Evolutionary conservation across 345 rosid genomes (phyloP).

Genomic region (Trapa incisa): DNA sequence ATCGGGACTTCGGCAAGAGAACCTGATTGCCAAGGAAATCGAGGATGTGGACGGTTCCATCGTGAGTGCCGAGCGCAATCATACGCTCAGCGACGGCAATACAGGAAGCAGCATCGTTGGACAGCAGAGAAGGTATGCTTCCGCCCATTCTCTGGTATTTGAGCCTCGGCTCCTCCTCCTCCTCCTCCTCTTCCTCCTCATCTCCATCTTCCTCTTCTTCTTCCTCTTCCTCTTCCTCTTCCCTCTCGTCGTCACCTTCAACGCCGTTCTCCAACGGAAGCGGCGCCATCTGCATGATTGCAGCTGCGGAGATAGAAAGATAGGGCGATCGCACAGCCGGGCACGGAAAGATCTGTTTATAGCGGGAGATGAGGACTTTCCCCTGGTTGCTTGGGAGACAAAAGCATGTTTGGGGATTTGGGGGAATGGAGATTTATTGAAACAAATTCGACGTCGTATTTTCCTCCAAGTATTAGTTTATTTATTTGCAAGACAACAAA

Average conservation of each 20-base stretch:
- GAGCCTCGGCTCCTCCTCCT: conserved; percentile 84
- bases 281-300: conserved; percentile 48
- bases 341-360: conserved; percentile 6
- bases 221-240: conserved; percentile 40
- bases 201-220: conserved; percentile 62
- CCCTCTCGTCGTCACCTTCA: conserved; percentile 81
- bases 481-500: conserved; percentile 24
- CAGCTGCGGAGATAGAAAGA: not conserved
- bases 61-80: conserved; percentile 95
- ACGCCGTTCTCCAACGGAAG: conserved; percentile 86
- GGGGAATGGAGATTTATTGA: not conserved
- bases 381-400: not conserved
- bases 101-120: conserved; percentile 87
- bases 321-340: not conserved
- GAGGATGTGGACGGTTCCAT: conserved; percentile 79
- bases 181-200: conserved; percentile 51
- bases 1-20: not conserved
- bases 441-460: not conserved
- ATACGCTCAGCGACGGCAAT: conserved; percentile 86
- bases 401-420: not conserved
- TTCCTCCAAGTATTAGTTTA: conserved; percentile 4
- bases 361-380: not conserved
- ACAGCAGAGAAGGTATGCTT: conserved; percentile 69
- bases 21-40: conserved; percentile 98
- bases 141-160: conserved; percentile 98